A percentile compares a stretch with the other conserved stretches of the same genome.
phyloP scores from a whole-genome alignment of 371 early-diverging fungal genomes.

The Rhizopus microsporus region DNA sequence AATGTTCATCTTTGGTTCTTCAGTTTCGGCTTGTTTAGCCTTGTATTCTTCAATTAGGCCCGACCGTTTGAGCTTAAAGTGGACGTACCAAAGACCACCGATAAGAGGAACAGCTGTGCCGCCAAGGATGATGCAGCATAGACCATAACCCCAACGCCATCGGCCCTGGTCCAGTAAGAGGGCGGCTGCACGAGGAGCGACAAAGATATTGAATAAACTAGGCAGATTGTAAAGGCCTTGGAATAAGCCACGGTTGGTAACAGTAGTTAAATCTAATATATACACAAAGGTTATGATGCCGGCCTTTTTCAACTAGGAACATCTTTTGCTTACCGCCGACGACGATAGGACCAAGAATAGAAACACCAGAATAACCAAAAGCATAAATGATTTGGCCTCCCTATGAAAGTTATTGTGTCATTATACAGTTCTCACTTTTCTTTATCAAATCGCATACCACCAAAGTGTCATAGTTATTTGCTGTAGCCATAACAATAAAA shows the following conservation, averaged over 20 bases:
- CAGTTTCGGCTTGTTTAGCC: conserved; percentile 3
- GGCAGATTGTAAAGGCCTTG: conserved; percentile 38
- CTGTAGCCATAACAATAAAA: conserved; percentile 24
- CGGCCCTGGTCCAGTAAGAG: conserved; percentile 7
- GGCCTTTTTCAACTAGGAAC: neutral
- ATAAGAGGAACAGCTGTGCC: conserved; percentile 24
- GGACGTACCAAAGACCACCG: conserved; percentile 17
- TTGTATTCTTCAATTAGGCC: conserved; percentile 17
- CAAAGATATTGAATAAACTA: conserved; percentile 30
- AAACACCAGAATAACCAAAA: conserved; percentile 38
- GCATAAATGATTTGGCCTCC: conserved; percentile 34
- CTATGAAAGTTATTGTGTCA: neutral
- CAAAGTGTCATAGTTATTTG: conserved; percentile 19
- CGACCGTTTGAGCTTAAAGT: conserved; percentile 14
- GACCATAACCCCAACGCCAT: conserved; percentile 37
- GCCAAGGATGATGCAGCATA: conserved; percentile 15
- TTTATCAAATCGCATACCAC: conserved; percentile 13
- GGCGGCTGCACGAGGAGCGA: conserved; percentile 27
- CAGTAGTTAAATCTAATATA: conserved; percentile 35
- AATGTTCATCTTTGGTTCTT: neutral
- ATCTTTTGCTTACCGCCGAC: conserved; percentile 31
- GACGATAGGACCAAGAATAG: conserved; percentile 34
- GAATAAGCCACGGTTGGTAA: conserved; percentile 35
- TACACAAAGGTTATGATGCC: neutral
- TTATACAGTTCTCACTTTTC: conserved; percentile 1